Percentiles rank a stretch among this genome's conserved stretches.
These are phyloP conservation scores for Pichia gijzeniarum DNA, from an alignment of 805 yeast species.

Conservation along the genomic window DNA sequence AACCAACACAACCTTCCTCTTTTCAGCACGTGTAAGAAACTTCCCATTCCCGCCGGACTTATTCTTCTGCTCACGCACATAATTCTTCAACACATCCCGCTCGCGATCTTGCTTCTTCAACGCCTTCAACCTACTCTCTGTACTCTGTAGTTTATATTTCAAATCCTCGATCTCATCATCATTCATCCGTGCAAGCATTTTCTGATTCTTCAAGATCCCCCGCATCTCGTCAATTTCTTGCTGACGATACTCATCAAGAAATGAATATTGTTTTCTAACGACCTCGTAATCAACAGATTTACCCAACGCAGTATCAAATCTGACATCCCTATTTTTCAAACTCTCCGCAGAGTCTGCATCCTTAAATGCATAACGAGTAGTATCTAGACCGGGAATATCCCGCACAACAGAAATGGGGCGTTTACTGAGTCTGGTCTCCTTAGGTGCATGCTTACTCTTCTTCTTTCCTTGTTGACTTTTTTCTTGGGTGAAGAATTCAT, in stretches of 20 bases:
- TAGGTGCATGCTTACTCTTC: constrained; percentile 79
- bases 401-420: constrained; percentile 63
- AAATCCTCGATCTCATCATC: constrained; percentile 45
- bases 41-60: constrained; percentile 40
- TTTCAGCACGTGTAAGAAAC: constrained; percentile 62
- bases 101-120: constrained; percentile 72
- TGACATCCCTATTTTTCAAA: constrained; percentile 51
- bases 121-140: constrained; percentile 60
- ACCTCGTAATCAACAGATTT: constrained; percentile 57
- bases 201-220: constrained; percentile 48
- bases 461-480: constrained; percentile 20
- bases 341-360: constrained; percentile 2
- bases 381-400: constrained; percentile 61
- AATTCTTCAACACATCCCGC: constrained; percentile 52
- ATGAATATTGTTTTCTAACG: constrained; percentile 72
- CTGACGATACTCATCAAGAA: constrained; percentile 80
- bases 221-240: constrained; percentile 61
- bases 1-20: constrained; percentile 66
- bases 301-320: constrained; percentile 89
- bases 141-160: constrained; percentile 52
- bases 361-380: constrained; percentile 12
- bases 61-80: constrained; percentile 35
- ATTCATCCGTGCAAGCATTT: constrained; percentile 33
- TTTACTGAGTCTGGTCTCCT: constrained; percentile 63
- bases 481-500: constrained; percentile 30